Base-by-base conservation (phyloP, 768 basidiomycete genomes). In the Amanita inopinata region DNA sequence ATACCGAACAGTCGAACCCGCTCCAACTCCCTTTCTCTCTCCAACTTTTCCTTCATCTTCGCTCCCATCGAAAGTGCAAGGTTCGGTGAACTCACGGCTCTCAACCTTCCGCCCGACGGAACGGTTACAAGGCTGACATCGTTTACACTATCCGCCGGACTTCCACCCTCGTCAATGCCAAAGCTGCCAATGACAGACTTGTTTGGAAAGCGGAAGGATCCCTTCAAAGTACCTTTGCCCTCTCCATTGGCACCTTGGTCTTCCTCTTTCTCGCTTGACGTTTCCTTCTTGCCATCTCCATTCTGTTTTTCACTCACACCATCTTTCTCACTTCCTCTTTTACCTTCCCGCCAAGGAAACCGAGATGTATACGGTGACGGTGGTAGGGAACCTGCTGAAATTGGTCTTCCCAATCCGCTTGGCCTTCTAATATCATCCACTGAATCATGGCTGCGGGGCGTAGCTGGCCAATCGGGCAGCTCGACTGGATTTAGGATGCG, bases 351-450 rank as follows among this genome's bases (percentile, higher is more conserved):
- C 43, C 43, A 44, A 6, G 43, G 34, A 20, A 30, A 44, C 10
- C 27, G 38, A 4, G 54, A 49, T 20, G 51, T 51, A 38, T 59
- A 59, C 1, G 66, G 60, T 10, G 66, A 63, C 5, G 60, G 61
- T 2, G 65, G 66, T 18, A 65, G 45, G 6, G 66, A 64, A 6
- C 53, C 55, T 12, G 66, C 50, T 2, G 68, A 65, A 0, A 56
- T 59, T 5, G 64, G 55, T 23, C 65, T 60, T 17, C 70, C 70
- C 9, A 71, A 52, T 4, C 68, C 70, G 50, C 70, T 71, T 5
- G 70, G 70, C 33, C 65, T 50, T 19, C 70, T 65, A 40, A 71
- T 71, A 23, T 71, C 68, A 35, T 67, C 66, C 7, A 28, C n/a
- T 28, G 27, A 28, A 28, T 28, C 27, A n/a, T 28, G 27, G n/a